phyloP scores from a whole-genome alignment of 2,329 filamentous ascomycete genomes.

The Fusarium sp. region DNA sequence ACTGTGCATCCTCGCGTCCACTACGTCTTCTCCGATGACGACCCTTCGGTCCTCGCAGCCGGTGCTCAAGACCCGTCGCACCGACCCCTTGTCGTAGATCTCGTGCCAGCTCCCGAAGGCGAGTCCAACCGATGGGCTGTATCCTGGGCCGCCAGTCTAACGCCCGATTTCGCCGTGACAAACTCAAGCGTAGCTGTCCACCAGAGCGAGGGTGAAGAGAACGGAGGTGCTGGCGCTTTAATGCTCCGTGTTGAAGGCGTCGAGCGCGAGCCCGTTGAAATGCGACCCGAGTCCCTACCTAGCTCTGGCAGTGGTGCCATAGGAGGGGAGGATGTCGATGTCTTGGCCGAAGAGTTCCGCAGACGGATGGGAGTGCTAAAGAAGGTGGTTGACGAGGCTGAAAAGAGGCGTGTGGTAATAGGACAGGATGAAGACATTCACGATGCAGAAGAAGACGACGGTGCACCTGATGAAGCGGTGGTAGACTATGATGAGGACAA shows the following conservation, averaged over 20 bases:
- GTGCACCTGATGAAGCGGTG: slow-evolving; percentile 29
- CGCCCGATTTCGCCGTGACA: slow-evolving; percentile 74
- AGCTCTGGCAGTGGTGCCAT: slow-evolving; percentile 47
- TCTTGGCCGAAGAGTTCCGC: slow-evolving; percentile 66
- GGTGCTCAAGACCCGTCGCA: slow-evolving; percentile 55
- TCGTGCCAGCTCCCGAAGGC: slow-evolving; percentile 51
- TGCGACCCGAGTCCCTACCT: slow-evolving; percentile 39
- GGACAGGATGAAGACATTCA: slow-evolving; percentile 23
- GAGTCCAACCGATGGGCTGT: slow-evolving; percentile 63
- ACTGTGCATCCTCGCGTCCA: slow-evolving; percentile 87
- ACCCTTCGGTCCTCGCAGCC: slow-evolving; percentile 78
- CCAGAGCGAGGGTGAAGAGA: slow-evolving; percentile 50
- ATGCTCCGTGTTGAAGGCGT: slow-evolving; percentile 52
- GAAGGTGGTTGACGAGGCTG: slow-evolving; percentile 63
- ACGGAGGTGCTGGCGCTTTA: slow-evolving; percentile 39
- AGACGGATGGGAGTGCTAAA: slow-evolving; percentile 64
- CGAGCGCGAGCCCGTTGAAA: slow-evolving; percentile 50
- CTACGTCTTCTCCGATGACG: slow-evolving; percentile 95
- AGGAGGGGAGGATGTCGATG: slow-evolving; percentile 59
- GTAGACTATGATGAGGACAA: slow-evolving; percentile 32
- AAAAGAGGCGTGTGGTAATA: slow-evolving; percentile 53
- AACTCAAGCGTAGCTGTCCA: slow-evolving; percentile 55
- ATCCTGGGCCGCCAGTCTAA: slow-evolving; percentile 76
- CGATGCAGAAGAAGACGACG: slow-evolving; percentile 9
- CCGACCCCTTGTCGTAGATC: slow-evolving; percentile 66